Base-by-base conservation (phyloP, 164 flowering plant species). In the Chimonanthus praecox region DNA sequence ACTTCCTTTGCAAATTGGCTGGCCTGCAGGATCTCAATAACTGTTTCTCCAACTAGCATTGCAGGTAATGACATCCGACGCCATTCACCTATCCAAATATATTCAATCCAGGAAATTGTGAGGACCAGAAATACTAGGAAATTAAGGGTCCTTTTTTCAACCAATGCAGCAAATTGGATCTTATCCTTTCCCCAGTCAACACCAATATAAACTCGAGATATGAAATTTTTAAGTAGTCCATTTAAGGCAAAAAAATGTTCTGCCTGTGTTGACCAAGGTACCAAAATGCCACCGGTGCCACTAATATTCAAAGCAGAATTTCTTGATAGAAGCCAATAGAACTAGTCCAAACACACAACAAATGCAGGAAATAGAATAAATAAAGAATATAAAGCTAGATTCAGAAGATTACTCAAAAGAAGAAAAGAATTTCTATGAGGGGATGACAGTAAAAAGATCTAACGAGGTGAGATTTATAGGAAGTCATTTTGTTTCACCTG, bases 31-130 rank as follows among this genome's bases (percentile, higher is more conserved):
- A 95, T 93, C 77, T 95, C 98, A 4, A 85, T 86, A 0, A 95
- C 82, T 51, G 99, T 95, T 80, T 93, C 99, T 62, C 88, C 92
- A 0, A 95, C 85, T 0, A 95, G 81, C 99, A 95, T 95, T 68
- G 98, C 97, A 3, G 97, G 97, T 72, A 96, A 80, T 15, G 99
- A 95, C 98, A 92, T 93, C 77, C 89, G 49, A 4, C 84, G 80
- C 99, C 99, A 95, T 47, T 94, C 99, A 49, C 85, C 95, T 88
- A 81, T 33, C 58, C 49, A n/a, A 64, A 48, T 46, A 46, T 10
- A 45, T 21, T 47, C 49, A 51, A 47, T 47, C 50, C 65, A 50
- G 44, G 13, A 73, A 20, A 3, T n/a, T 2, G 16, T 6, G 6
- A 66, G 48, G 21, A 33, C 9, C 44, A 63, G 33, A 8, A 15